phyloP scores from a whole-genome alignment of 2,329 filamentous ascomycete species.

The Alternaria conjuncta region DNA sequence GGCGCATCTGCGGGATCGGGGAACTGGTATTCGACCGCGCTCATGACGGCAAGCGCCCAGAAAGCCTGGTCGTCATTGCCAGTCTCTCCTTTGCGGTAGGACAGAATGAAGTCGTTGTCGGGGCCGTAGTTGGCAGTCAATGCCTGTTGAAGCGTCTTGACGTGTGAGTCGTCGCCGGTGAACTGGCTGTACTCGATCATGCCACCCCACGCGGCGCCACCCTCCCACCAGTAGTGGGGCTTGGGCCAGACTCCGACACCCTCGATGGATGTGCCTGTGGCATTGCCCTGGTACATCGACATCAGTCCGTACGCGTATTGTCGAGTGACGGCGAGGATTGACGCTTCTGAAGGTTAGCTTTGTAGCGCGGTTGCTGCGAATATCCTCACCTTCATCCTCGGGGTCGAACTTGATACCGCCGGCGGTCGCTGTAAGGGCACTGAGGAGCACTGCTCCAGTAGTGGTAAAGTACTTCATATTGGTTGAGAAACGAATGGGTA shows the following conservation, averaged over 20 bases:
- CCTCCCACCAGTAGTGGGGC: conserved; percentile 58
- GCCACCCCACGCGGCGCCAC: conserved; percentile 49
- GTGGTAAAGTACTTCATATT: conserved; percentile 43
- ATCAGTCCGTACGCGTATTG: conserved; percentile 45
- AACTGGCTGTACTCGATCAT: conserved; percentile 56
- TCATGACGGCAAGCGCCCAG: conserved; percentile 72
- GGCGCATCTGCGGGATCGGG: conserved; percentile 61
- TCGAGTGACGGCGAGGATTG: conserved; percentile 35
- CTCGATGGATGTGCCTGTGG: conserved; percentile 24
- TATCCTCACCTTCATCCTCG: conserved; percentile 31
- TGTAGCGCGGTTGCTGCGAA: background rate
- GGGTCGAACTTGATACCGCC: conserved; percentile 40
- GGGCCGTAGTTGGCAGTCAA: conserved; percentile 52
- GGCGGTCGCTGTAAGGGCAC: conserved; percentile 35
- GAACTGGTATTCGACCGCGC: conserved; percentile 72
- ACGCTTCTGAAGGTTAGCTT: conserved; percentile 19
- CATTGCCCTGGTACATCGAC: conserved; percentile 44
- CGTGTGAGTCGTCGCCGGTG: conserved; percentile 54
- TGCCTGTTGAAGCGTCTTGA: conserved; percentile 50
- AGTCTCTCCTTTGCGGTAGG: conserved; percentile 47
- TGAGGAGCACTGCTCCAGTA: conserved; percentile 46
- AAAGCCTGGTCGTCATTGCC: conserved; percentile 80
- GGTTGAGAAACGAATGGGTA: conserved; percentile 17
- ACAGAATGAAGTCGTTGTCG: conserved; percentile 53
- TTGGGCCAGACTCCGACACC: conserved; percentile 51